These are phyloP conservation scores for Allium fistulosum DNA, from an alignment of 106 monocot genomes.

Conservation along the genomic window DNA sequence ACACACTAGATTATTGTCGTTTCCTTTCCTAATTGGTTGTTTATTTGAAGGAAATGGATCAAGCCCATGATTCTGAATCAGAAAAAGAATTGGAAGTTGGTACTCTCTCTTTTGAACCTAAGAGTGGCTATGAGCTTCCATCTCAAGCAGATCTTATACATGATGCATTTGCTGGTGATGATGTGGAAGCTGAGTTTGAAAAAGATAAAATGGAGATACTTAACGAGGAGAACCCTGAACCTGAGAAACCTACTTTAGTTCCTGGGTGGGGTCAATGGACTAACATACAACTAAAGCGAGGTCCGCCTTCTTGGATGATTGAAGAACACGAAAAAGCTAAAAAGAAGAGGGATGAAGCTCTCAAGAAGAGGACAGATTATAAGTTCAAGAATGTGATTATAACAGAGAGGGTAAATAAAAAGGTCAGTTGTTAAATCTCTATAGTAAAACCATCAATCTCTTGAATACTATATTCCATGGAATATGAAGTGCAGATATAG, in stretches of 20 bases:
- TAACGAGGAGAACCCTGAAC: constrained; percentile 86
- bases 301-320: constrained; percentile 74
- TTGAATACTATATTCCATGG: too few species aligned
- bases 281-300: constrained; percentile 73
- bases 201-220: constrained; percentile 69
- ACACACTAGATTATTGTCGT: constrained; percentile 4
- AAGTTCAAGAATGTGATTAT: constrained; percentile 87
- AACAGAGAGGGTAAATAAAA: constrained; percentile 78
- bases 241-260: constrained; percentile 81
- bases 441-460: too few species aligned
- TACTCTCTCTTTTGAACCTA: constrained; percentile 25
- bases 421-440: constrained; percentile 27
- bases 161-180: constrained; percentile 82
- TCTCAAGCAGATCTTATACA: constrained; percentile 66
- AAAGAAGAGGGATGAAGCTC: constrained; percentile 76
- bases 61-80: constrained; percentile 57
- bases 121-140: constrained; percentile 57
- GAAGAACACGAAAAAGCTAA: constrained; percentile 77
- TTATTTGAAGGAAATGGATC: constrained; percentile 29
- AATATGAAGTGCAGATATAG: too few species aligned
- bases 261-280: constrained; percentile 99
- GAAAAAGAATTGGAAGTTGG: constrained; percentile 86
- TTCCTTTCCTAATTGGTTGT: not conserved
- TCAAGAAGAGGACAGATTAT: constrained; percentile 88
- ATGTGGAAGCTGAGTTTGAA: constrained; percentile 85